Conservation (phyloP, 352 stramenopile species). For the Phytophthora pisi region DNA sequence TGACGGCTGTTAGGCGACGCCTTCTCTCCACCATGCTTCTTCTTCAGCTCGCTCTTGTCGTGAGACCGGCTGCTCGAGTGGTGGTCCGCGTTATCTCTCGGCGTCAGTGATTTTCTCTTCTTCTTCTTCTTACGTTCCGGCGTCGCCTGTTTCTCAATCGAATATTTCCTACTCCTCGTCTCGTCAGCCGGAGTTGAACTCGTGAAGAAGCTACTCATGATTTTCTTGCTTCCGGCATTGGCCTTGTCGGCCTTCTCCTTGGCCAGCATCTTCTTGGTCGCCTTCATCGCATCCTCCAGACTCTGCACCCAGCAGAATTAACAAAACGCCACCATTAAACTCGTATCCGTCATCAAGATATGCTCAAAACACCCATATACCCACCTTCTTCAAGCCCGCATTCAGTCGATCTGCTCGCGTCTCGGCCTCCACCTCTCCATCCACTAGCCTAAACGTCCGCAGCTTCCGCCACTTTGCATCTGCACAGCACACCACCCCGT, state of each 20-base stretch:
- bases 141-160: conserved; percentile 8
- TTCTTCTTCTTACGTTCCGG: conserved; percentile 5
- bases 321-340: not conserved
- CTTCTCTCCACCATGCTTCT: conserved; percentile 9
- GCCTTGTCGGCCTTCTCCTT: conserved; percentile 33
- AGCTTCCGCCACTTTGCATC: conserved; percentile 79
- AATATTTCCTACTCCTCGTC: conserved; percentile 13
- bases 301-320: conserved; percentile 11
- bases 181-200: conserved; percentile 16
- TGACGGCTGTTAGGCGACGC: conserved; percentile 1
- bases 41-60: conserved; percentile 15
- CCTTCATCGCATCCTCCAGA: conserved; percentile 35
- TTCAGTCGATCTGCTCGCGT: conserved; percentile 68
- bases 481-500: conserved; percentile 18
- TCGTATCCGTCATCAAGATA: not conserved
- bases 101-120: conserved; percentile 24
- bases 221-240: conserved; percentile 28
- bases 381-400: conserved; percentile 53
- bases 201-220: conserved; percentile 40
- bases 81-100: conserved; percentile 17
- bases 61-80: conserved; percentile 3
- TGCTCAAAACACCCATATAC: not conserved
- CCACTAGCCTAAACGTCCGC: conserved; percentile 67
- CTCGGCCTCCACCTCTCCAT: conserved; percentile 62
- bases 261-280: conserved; percentile 34